Evolutionary conservation across 1,284 basidiomycete genomes (phyloP), one percentile per base, ranked within the genome.

Genomic region (Wallemia ichthyophaga): DNA sequence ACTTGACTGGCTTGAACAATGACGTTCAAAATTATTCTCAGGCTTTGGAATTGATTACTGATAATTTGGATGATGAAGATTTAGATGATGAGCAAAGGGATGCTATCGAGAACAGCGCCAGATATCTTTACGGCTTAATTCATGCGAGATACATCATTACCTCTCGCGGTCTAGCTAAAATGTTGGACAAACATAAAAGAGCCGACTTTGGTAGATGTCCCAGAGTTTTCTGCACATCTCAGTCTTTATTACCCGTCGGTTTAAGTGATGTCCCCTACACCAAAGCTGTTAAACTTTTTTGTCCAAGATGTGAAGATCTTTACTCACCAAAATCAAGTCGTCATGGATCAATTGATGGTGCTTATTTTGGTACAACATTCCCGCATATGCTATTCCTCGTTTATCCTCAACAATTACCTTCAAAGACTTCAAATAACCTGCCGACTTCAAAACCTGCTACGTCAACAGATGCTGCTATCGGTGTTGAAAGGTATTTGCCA

Each of bases 141-240:
- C 92, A 96, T 66, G 91, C 92, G 31, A 76, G 91, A 61, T 98
- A 89, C 81, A 92, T 98, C 61, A 81, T 95, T 58, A 98, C 92
- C 0, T 81, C 85, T 9, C 76, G 88, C 15, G 91, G 92, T 3
- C 75, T 96, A 25, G 78, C 82, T 54, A 95, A 96, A 73, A 96
- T 98, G 92, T 79, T 91, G 59, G 88, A 94, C 65, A 95, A 95
- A 71, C 94, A 91, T 75, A 92, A 91, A 71, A 83, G 85, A 65
- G 86, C 85, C 59, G 91, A 95, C 69, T 95, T 95, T 66, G 89
- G 89, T 32, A 81, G 89, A 59, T 95, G 89, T 71, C 89, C 91
- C 1, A 83, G 89, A 61, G 89, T 94, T 19, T 78, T 89, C 64
- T 95, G 89, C 73, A 82, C 85, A 67, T 78, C 78, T 2, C 88